These are phyloP conservation scores for Naegleria lovaniensis DNA, from an alignment of 208 protist genomes.

Conservation along the genomic window DNA sequence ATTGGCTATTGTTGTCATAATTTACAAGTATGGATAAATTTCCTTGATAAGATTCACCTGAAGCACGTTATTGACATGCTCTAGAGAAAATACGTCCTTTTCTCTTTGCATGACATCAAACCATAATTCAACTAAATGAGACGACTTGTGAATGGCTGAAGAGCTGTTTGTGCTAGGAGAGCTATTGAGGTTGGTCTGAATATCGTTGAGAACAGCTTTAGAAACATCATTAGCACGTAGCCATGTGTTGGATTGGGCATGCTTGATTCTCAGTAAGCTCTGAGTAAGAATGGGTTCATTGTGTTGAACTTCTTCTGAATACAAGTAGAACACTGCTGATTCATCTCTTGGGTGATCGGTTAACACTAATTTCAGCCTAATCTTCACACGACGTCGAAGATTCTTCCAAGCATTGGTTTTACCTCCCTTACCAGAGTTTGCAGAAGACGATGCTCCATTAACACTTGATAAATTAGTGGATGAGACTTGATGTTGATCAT, in stretches of 20 bases:
- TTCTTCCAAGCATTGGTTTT: not conserved
- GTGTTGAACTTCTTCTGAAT: not conserved
- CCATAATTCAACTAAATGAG: not conserved
- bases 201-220: not conserved
- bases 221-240: not conserved
- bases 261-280: not conserved
- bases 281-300: not conserved
- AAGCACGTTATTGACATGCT: not conserved
- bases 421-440: not conserved
- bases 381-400: not conserved
- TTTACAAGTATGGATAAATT: not conserved
- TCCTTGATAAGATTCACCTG: not conserved
- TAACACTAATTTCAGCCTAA: not conserved
- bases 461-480: not conserved
- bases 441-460: not conserved
- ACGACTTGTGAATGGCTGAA: not conserved
- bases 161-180: not conserved
- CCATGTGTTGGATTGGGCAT: not conserved
- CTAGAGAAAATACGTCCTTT: not conserved
- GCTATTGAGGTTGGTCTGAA: not conserved
- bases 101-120: not conserved
- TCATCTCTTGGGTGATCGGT: not conserved
- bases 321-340: not conserved
- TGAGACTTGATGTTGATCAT: not conserved
- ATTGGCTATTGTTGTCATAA: not conserved